Evolutionary conservation across 2,329 filamentous ascomycete genomes (phyloP), one percentile per base, ranked within the genome.

Genomic region (Aspergillus fumigatiaffinis): DNA sequence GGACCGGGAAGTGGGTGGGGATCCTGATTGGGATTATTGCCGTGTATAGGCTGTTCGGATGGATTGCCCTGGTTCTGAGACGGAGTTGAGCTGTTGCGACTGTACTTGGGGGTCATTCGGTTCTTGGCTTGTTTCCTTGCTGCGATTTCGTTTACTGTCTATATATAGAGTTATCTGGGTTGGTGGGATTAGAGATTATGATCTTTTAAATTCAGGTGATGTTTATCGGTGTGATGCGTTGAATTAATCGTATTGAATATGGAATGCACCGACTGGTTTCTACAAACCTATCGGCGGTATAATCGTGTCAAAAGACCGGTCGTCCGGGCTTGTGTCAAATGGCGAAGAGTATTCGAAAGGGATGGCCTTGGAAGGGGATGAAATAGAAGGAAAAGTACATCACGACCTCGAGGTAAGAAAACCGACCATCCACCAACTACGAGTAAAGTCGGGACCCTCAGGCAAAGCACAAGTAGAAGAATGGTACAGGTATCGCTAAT

Each of bases 11-110:
- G 68, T 90, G 90, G 80, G 84, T 91, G 21, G 91, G 90, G 0
- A 92, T 93, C 64, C 80, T 93, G 78, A 69, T 95, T 52, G 85
- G 80, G 2, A 95, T 96, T 62, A 87, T 91, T 64, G 76, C 83
- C 14, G 91, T 84, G 0, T 92, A 92, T 76, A 77, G 90, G 52
- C 49, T 91, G 4, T 79, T 91, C 4, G 87, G 85, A 1, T 90
- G 85, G 85, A 63, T 84, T 53, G 86, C 84, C 25, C 73, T 91
- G 54, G 54, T 58, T 46, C 9, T 64, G 23, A 50, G 57, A 49
- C 60, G 49, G 60, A 51, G 35, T 23, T 65, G 51, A 48, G 10
- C 14, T 38, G 32, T 17, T 38, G 32, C 14, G 6, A 17, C 7
- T 7, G 5, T 38, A 17, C 17, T 38, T 17, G 14, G 14, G 12